Percentiles rank a stretch among this genome's conserved stretches.
Conservation (phyloP, 257 asterid species). For the Forsythia viridissima region DNA sequence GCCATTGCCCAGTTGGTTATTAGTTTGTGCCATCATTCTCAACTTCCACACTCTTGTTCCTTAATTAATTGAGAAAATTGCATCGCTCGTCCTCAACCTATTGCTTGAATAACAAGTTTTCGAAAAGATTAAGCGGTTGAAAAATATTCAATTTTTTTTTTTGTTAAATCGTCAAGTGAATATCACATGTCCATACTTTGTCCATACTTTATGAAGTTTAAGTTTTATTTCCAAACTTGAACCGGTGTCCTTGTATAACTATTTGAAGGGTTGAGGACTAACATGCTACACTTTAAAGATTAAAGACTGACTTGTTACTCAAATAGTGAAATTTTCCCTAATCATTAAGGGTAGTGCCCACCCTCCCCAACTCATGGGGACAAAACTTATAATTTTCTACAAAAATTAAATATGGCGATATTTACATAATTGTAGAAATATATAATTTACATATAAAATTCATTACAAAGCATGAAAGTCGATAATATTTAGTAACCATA, state of each 20-base stretch:
- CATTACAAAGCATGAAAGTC: not conserved
- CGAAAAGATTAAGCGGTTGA: too few relatives aligned
- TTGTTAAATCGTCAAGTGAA: not conserved
- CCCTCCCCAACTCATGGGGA: not conserved
- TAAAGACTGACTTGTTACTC: not conserved
- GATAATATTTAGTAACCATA: slow-evolving; percentile 41
- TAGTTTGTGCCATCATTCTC: slow-evolving; percentile 24
- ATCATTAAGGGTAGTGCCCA: not conserved
- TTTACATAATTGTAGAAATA: not conserved
- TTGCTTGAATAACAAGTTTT: too few relatives aligned
- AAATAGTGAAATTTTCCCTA: too few relatives aligned
- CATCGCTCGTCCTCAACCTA: not conserved
- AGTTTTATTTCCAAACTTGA: not conserved
- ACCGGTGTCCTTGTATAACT: too few relatives aligned
- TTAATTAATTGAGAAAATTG: not conserved
- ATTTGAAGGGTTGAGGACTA: too few relatives aligned
- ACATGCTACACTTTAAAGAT: too few relatives aligned
- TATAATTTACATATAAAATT: not conserved
- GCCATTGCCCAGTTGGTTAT: slow-evolving; percentile 29
- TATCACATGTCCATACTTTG: not conserved
- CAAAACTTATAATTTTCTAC: not conserved
- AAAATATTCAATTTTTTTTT: too few relatives aligned
- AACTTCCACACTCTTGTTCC: not conserved
- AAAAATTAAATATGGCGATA: not conserved
- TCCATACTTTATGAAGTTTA: not conserved